These are phyloP conservation scores for Lichenothelia convexa DNA, from an alignment of 495 filamentous ascomycete species.

Conservation along the genomic window DNA sequence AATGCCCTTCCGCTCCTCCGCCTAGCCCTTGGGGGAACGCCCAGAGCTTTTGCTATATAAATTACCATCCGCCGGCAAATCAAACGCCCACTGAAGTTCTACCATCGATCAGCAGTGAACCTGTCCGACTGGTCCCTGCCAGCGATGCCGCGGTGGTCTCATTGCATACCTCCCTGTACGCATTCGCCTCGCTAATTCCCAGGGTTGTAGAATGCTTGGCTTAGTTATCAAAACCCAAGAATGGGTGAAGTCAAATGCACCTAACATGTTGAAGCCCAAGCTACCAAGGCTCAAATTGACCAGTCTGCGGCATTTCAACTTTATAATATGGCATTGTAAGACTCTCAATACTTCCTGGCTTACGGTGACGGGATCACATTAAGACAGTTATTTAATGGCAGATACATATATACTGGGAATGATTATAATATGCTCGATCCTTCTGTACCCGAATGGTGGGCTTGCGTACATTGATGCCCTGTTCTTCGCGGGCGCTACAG, in stretches of 20 bases:
- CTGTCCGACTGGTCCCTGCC: too few relatives aligned
- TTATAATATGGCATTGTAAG: constrained; percentile 69
- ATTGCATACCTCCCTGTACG: too few relatives aligned
- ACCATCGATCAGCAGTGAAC: too few relatives aligned
- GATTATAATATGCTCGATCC: constrained; percentile 53
- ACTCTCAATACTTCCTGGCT: constrained; percentile 2
- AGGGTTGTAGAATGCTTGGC: too few relatives aligned
- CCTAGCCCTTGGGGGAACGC: too few relatives aligned
- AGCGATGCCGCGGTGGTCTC: too few relatives aligned
- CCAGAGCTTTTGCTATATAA: too few relatives aligned
- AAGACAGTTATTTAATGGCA: constrained; percentile 16
- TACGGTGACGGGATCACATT: background rate
- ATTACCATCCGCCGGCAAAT: too few relatives aligned
- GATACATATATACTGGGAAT: constrained; percentile 63
- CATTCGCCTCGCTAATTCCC: too few relatives aligned
- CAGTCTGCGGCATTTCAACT: constrained; percentile 56
- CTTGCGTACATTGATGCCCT: constrained; percentile 77
- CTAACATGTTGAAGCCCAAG: too few relatives aligned
- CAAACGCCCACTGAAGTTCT: too few relatives aligned
- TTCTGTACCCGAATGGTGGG: constrained; percentile 43
- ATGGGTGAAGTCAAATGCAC: constrained; percentile 29
- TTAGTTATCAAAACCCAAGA: constrained; percentile 19
- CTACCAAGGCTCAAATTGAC: constrained; percentile 28
- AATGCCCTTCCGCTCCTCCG: too few relatives aligned
- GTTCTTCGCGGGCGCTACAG: constrained; percentile 59